phyloP scores from a whole-genome alignment of 768 basidiomycete species.

The Trametes cingulata region DNA sequence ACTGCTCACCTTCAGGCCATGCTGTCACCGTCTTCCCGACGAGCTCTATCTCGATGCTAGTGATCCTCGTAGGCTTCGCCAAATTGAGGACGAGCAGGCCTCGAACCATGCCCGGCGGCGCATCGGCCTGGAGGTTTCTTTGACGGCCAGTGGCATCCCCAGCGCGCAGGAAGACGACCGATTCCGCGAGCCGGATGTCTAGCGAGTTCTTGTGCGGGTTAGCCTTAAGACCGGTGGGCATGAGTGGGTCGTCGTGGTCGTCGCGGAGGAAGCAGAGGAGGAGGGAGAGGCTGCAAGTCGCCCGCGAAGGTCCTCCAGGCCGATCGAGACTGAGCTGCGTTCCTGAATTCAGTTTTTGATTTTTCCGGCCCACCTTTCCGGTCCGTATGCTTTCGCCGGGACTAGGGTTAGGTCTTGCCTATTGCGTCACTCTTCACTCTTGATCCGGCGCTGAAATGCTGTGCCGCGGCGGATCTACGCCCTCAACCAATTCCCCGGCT shows the following conservation, averaged over 20 bases:
- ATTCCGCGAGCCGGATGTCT: conserved; percentile 53
- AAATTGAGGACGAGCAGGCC: conserved; percentile 65
- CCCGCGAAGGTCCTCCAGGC: conserved; percentile 14
- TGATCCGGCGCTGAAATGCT: conserved; percentile 10
- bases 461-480: neutral
- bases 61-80: conserved; percentile 80
- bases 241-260: conserved; percentile 8
- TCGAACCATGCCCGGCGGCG: conserved; percentile 58
- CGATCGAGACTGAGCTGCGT: conserved; percentile 10
- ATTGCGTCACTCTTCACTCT: conserved; percentile 3
- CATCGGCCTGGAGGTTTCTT: conserved; percentile 33
- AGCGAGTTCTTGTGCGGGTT: conserved; percentile 39
- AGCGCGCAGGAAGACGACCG: conserved; percentile 54
- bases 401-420: neutral
- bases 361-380: conserved; percentile 1
- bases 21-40: conserved; percentile 68
- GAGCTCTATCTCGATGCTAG: conserved; percentile 81
- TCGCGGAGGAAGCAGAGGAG: neutral
- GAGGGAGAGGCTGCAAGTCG: neutral
- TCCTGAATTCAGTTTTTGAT: conserved; percentile 5
- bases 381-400: neutral
- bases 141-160: conserved; percentile 36
- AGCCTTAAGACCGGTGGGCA: conserved; percentile 13
- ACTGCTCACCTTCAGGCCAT: conserved; percentile 81
- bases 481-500: neutral